A percentile compares a stretch with the other conserved stretches of the same genome.
These are phyloP conservation scores for Dillenia suffruticosa DNA, from an alignment of 164 flowering plant species.

Conservation along the genomic window DNA sequence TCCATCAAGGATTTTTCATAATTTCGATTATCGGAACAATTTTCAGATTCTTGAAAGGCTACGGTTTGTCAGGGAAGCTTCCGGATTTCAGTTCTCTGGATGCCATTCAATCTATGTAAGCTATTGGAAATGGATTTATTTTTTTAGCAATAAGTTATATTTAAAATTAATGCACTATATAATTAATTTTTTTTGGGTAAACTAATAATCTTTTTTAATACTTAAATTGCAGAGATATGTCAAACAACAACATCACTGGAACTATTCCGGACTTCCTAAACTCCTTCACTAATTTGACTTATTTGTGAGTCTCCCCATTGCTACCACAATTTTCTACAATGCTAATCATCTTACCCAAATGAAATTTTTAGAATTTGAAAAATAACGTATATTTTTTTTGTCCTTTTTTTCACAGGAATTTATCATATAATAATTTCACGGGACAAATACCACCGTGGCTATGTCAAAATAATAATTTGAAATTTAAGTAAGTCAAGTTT, in stretches of 20 bases:
- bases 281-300: constrained; percentile 7
- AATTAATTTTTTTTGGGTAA: not conserved
- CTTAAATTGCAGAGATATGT: constrained; percentile 17
- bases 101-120: constrained; percentile 27
- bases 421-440: constrained; percentile 23
- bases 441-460: constrained; percentile 22
- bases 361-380: not conserved
- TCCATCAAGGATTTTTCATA: not conserved
- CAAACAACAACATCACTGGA: constrained; percentile 15
- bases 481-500: constrained; percentile 14
- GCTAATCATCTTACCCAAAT: no score
- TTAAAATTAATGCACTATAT: not conserved
- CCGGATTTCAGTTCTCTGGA: constrained; percentile 34
- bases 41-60: constrained; percentile 22
- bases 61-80: constrained; percentile 17
- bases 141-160: not conserved
- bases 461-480: constrained; percentile 13
- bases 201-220: not conserved
- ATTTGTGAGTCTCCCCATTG: constrained; percentile 12
- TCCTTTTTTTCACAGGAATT: constrained; percentile 16
- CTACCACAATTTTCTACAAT: not conserved
- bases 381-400: not conserved
- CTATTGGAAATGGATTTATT: not conserved
- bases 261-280: constrained; percentile 19
- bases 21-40: not conserved